Conservation (phyloP, 495 filamentous ascomycete species). For the Hypomontagnella submonticulosa region DNA sequence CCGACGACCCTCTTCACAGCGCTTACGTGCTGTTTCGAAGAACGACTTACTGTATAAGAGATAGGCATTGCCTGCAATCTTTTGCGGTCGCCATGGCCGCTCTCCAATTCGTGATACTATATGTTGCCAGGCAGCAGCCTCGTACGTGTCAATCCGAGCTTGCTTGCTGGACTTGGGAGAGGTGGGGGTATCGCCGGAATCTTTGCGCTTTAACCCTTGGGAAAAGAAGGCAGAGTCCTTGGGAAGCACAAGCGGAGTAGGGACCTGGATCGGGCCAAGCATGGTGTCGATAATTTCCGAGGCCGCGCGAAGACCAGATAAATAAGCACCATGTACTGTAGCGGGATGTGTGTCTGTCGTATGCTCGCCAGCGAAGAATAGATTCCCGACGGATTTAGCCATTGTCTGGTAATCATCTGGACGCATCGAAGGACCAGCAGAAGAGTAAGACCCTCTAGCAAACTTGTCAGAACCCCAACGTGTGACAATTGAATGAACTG, state of each 20-base stretch:
- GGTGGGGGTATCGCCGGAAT: conserved; percentile 45
- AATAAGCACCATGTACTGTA: conserved; percentile 95
- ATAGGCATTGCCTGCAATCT: conserved; percentile 77
- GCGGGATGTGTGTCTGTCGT: conserved; percentile 95
- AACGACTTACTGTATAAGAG: conserved; percentile 82
- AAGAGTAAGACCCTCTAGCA: conserved; percentile 92
- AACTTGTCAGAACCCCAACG: conserved; percentile 91
- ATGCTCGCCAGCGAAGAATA: conserved; percentile 97
- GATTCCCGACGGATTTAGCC: conserved; percentile 83
- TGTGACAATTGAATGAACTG: conserved; percentile 90
- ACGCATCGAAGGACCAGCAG: conserved; percentile 79
- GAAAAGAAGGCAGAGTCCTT: conserved; percentile 60
- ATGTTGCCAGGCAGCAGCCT: conserved; percentile 75
- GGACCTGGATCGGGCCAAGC: conserved; percentile 81
- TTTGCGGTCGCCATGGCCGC: conserved; percentile 74
- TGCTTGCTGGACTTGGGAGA: conserved; percentile 60
- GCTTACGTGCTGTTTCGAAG: conserved; percentile 77
- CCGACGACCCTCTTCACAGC: conserved; percentile 74
- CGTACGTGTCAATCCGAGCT: conserved; percentile 72
- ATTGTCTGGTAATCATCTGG: conserved; percentile 93
- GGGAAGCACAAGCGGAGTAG: conserved; percentile 76
- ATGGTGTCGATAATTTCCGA: conserved; percentile 82
- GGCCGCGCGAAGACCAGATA: conserved; percentile 90
- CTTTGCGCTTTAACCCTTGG: conserved; percentile 63
- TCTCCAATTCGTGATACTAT: conserved; percentile 77